phyloP scores from a whole-genome alignment of 108 stramenopile genomes.

The Schizochytrium sp. region DNA sequence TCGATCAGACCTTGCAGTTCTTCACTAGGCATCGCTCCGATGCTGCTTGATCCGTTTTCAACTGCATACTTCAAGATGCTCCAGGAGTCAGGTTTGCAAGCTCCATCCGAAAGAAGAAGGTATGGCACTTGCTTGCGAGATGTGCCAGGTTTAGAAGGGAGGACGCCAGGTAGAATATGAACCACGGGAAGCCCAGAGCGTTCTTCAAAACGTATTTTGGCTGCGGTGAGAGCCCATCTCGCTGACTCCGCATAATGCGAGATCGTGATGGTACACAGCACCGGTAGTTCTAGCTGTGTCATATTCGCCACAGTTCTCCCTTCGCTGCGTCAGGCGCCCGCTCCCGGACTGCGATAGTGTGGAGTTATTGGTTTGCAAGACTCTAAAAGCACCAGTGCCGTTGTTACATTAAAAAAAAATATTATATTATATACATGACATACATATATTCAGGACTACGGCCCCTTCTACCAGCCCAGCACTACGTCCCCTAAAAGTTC shows the following conservation, averaged over 20 bases:
- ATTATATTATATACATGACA: no score
- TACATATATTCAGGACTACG: no score
- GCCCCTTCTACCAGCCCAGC: no score
- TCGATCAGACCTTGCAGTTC: neutral
- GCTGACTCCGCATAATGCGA: constrained; percentile 55
- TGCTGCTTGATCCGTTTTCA: neutral
- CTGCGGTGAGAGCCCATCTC: constrained; percentile 46
- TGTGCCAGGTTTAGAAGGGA: constrained; percentile 13
- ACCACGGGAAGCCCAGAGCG: neutral
- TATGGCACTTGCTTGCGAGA: constrained; percentile 27
- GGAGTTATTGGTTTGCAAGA: no score
- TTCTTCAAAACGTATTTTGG: constrained; percentile 13
- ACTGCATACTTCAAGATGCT: neutral
- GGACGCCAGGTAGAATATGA: constrained; percentile 17
- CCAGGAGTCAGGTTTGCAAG: constrained; percentile 34
- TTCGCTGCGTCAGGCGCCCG: no score
- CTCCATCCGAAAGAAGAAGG: neutral
- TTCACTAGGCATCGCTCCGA: neutral
- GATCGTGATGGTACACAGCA: constrained; percentile 48
- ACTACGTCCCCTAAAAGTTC: no score
- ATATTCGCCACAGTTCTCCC: no score
- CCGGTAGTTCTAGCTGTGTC: neutral
- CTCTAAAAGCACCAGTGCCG: no score
- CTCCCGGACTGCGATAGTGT: no score
- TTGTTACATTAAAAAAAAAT: no score